phyloP scores from a whole-genome alignment of 768 basidiomycete species.

The Megacollybia marginata region DNA sequence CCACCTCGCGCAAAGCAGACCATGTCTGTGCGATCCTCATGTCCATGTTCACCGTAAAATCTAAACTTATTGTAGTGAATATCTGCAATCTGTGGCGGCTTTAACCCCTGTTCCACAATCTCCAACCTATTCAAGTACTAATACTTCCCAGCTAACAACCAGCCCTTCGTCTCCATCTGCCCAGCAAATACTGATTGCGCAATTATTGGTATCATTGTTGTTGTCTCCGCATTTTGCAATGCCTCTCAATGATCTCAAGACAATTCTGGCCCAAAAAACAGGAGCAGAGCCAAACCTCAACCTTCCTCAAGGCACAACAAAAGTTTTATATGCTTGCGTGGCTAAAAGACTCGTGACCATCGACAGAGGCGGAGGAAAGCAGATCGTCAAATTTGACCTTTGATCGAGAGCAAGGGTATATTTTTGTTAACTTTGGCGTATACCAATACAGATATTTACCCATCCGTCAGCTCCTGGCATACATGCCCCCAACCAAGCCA shows the following conservation, averaged over 20 bases:
- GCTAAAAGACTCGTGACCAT: slow-evolving; percentile 75
- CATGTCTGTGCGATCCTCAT: slow-evolving; percentile 34
- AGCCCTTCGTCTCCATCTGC: slow-evolving; percentile 35
- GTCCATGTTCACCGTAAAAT: neutral
- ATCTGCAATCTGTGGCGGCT: slow-evolving; percentile 48
- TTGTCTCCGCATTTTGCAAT: slow-evolving; percentile 47
- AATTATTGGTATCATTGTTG: slow-evolving; percentile 55
- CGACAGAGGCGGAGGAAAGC: slow-evolving; percentile 68
- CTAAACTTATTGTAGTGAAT: slow-evolving; percentile 29
- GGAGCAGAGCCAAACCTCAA: slow-evolving; percentile 9
- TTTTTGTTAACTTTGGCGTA: slow-evolving; percentile 19
- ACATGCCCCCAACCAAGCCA: slow-evolving; percentile 92
- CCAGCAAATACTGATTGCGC: slow-evolving; percentile 68
- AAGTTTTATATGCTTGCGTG: slow-evolving; percentile 72
- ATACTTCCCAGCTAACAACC: slow-evolving; percentile 24
- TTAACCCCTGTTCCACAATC: slow-evolving; percentile 47
- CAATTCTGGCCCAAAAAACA: slow-evolving; percentile 38
- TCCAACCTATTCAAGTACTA: slow-evolving; percentile 52
- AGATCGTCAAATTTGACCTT: slow-evolving; percentile 66
- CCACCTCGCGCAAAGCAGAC: slow-evolving; percentile 52
- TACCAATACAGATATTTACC: slow-evolving; percentile 82
- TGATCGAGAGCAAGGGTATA: slow-evolving; percentile 12
- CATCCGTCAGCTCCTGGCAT: slow-evolving; percentile 93
- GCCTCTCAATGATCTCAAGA: slow-evolving; percentile 57
- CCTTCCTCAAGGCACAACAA: slow-evolving; percentile 39